phyloP scores from a whole-genome alignment of 345 rosid species.

The Abelmoschus esculentus region DNA sequence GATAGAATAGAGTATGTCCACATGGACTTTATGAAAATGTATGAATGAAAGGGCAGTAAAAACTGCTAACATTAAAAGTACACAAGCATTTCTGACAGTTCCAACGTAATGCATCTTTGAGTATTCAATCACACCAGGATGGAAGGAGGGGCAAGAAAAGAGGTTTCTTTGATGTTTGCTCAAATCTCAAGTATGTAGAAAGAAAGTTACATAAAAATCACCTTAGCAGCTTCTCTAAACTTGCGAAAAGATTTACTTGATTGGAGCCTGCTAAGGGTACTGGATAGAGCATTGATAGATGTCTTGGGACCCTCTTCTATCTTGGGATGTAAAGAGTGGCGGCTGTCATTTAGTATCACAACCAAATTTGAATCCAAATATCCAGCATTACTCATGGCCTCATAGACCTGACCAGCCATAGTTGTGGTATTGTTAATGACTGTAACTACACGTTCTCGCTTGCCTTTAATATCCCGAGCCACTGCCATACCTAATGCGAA shows the following conservation, averaged over 20 bases:
- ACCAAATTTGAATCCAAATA: constrained; percentile 84
- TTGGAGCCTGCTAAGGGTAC: constrained; percentile 77
- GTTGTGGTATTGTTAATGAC: constrained; percentile 77
- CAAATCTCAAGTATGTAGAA: not conserved
- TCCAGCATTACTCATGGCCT: constrained; percentile 95
- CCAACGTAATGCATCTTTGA: constrained; percentile 2
- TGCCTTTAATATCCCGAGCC: constrained; percentile 86
- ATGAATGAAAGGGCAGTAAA: not conserved
- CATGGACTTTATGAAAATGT: not conserved
- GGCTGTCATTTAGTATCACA: constrained; percentile 80
- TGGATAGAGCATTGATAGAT: constrained; percentile 70
- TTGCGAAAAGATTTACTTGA: constrained; percentile 78
- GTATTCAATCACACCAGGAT: not conserved
- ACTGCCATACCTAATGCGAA: constrained; percentile 65
- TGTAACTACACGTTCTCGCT: constrained; percentile 59
- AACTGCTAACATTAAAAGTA: not conserved
- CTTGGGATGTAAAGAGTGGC: constrained; percentile 67
- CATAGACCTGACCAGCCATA: constrained; percentile 89
- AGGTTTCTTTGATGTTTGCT: not conserved
- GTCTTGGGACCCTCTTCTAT: constrained; percentile 66
- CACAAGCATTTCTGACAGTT: not conserved
- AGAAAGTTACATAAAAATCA: constrained; percentile 13
- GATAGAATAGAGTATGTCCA: not conserved
- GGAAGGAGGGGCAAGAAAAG: not conserved
- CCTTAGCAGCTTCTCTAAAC: constrained; percentile 89